Conservation (phyloP, 805 yeast species). For the Teunomyces pallodes region DNA sequence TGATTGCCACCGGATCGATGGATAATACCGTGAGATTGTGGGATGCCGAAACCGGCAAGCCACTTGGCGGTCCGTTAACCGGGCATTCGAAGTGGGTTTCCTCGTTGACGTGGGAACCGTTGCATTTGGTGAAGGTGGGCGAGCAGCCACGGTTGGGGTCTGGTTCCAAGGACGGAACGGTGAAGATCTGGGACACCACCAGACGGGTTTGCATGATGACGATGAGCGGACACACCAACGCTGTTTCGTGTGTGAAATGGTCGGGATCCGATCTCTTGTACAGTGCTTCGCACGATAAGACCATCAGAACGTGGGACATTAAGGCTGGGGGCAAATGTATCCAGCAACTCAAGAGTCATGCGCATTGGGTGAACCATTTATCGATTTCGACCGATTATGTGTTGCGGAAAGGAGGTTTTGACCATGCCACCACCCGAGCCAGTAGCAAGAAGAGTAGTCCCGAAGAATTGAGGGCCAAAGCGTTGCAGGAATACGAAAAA, state of each 20-base stretch:
- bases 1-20: constrained; percentile 95
- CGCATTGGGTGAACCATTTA: constrained; percentile 97
- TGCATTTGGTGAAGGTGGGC: constrained; percentile 71
- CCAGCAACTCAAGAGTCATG: constrained; percentile 82
- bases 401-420: constrained; percentile 83
- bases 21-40: constrained; percentile 86
- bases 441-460: constrained; percentile 15
- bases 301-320: constrained; percentile 89
- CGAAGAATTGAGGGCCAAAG: constrained; percentile 43
- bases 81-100: constrained; percentile 94
- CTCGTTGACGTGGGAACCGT: constrained; percentile 90
- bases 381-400: constrained; percentile 89
- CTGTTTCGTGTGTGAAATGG: constrained; percentile 97
- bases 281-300: constrained; percentile 91
- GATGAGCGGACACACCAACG: constrained; percentile 81
- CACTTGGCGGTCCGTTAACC: constrained; percentile 65
- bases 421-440: constrained; percentile 54
- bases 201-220: constrained; percentile 65
- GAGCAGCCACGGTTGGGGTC: constrained; percentile 71
- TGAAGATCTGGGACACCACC: constrained; percentile 85
- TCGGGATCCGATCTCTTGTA: constrained; percentile 84
- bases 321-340: constrained; percentile 68
- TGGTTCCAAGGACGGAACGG: constrained; percentile 88
- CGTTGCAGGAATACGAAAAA: constrained; percentile 59
- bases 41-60: constrained; percentile 74